A percentile compares a stretch with the other conserved stretches of the same genome.
These are phyloP conservation scores for Cynara cardunculus DNA, from an alignment of 129 eudicot genomes.

Conservation along the genomic window DNA sequence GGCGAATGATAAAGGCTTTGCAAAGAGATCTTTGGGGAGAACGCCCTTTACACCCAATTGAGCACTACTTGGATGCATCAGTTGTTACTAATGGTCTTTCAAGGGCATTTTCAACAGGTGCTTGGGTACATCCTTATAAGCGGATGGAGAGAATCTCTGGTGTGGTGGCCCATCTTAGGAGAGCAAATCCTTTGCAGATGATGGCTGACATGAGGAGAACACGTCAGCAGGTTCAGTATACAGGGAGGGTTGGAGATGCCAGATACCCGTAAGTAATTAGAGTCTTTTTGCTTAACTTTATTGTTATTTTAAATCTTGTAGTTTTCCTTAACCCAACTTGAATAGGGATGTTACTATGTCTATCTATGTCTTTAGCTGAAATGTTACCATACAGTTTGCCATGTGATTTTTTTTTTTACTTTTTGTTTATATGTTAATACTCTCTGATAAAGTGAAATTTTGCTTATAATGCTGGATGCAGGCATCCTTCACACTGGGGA, in stretches of 20 bases:
- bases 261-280: constrained; percentile 82
- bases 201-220: constrained; percentile 85
- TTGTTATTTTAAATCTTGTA: not conserved
- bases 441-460: not conserved
- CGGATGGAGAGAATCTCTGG: constrained; percentile 78
- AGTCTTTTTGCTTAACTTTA: not conserved
- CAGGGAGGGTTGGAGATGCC: constrained; percentile 91
- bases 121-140: constrained; percentile 82
- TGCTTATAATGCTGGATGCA: constrained; percentile 37
- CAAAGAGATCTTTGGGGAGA: constrained; percentile 83
- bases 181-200: constrained; percentile 85
- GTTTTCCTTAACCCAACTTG: not conserved
- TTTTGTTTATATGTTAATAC: not conserved
- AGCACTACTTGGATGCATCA: constrained; percentile 83
- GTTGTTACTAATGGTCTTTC: constrained; percentile 84
- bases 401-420: not conserved
- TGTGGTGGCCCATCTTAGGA: constrained; percentile 78
- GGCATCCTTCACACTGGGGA: constrained; percentile 98
- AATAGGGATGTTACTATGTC: not conserved
- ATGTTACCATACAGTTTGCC: not conserved
- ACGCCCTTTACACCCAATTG: constrained; percentile 46
- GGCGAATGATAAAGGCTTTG: constrained; percentile 70
- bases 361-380: not conserved
- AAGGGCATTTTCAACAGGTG: constrained; percentile 92
- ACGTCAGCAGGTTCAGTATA: constrained; percentile 80